Evolutionary conservation across 495 filamentous ascomycete species (phyloP).

Genomic region (Tetracladium setigerum): DNA sequence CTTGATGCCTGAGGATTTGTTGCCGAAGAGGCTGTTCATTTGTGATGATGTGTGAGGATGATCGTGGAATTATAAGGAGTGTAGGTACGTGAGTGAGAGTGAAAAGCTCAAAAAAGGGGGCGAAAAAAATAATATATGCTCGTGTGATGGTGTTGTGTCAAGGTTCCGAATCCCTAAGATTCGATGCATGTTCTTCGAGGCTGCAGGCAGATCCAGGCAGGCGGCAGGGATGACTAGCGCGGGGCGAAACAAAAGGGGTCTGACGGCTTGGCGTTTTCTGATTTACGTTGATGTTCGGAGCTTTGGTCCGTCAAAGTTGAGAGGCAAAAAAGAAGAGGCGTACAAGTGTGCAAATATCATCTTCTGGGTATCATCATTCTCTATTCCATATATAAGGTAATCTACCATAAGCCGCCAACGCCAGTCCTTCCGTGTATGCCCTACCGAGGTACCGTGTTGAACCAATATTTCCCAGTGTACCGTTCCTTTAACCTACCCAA

Average conservation of each 20-base stretch:
- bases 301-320: neutral
- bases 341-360: neutral
- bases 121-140: neutral
- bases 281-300: neutral
- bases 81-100: neutral
- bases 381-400: neutral
- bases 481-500: neutral
- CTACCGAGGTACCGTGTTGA: no score
- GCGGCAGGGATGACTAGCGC: neutral
- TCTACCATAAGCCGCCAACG: neutral
- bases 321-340: neutral
- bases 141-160: neutral
- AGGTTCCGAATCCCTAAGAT: neutral
- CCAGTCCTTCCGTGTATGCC: neutral
- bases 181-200: neutral
- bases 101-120: neutral
- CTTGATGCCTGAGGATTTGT: neutral
- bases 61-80: neutral
- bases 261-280: neutral
- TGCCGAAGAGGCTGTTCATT: neutral
- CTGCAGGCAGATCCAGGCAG: neutral
- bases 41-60: no score
- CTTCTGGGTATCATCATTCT: neutral
- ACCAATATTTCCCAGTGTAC: neutral
- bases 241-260: no score